These are phyloP conservation scores for Urochloa ruziziensis DNA, from an alignment of 176 grass and related monocot species.

Conservation along the genomic window DNA sequence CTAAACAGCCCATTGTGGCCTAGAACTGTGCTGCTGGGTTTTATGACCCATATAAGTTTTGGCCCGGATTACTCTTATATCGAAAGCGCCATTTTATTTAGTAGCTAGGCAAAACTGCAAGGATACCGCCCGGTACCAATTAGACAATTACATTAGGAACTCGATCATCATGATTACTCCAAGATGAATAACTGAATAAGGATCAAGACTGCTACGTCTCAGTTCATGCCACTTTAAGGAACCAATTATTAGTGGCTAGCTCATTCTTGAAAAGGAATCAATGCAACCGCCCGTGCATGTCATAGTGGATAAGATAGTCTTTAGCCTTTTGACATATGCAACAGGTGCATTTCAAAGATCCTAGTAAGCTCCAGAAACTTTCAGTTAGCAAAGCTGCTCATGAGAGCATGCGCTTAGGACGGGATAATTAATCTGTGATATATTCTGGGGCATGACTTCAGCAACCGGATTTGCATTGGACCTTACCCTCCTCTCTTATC, in stretches of 20 bases:
- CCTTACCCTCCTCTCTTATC: neutral
- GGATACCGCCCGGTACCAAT: too few species aligned
- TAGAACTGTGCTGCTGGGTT: too few species aligned
- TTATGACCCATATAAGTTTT: too few species aligned
- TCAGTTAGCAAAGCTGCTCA: slow-evolving; percentile 1
- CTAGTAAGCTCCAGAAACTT: neutral
- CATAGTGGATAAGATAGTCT: slow-evolving; percentile 11
- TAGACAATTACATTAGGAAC: too few species aligned
- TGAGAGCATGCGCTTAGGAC: neutral
- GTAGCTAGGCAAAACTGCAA: too few species aligned
- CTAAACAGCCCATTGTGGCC: too few species aligned
- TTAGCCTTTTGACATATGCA: neutral
- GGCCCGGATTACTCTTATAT: too few species aligned
- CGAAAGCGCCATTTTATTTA: too few species aligned
- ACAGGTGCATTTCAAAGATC: neutral
- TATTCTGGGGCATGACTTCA: slow-evolving; percentile 27
- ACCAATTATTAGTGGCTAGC: neutral
- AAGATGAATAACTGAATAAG: neutral
- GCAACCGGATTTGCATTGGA: slow-evolving; percentile 20
- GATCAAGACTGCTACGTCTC: neutral
- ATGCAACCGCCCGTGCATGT: neutral
- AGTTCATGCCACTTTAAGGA: neutral
- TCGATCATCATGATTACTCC: neutral
- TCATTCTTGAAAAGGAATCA: slow-evolving; percentile 34
- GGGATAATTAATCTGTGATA: slow-evolving; percentile 44